Percentiles rank a stretch among this genome's conserved stretches.
These are phyloP conservation scores for Wallacemonas collosoma DNA, from an alignment of 208 protist genomes.

Conservation along the genomic window DNA sequence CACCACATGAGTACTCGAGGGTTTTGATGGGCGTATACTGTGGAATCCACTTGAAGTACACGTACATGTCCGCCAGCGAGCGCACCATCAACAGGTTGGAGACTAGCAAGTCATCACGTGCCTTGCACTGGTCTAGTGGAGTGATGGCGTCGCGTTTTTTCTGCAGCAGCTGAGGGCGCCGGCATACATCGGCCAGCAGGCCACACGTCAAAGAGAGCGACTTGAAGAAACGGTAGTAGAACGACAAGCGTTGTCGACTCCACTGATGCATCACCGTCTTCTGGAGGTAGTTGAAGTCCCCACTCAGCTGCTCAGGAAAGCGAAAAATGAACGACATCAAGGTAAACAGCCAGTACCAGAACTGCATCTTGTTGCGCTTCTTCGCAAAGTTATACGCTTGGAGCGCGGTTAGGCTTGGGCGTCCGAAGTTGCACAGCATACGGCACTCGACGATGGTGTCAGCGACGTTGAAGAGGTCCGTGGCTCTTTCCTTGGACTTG, in stretches of 20 bases:
- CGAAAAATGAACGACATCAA: constrained; percentile 64
- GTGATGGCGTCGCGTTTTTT: constrained; percentile 14
- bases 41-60: constrained; percentile 92
- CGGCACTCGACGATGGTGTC: constrained; percentile 83
- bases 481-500: constrained; percentile 19
- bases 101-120: constrained; percentile 36
- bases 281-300: constrained; percentile 85
- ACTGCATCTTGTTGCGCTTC: constrained; percentile 25
- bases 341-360: constrained; percentile 57
- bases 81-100: constrained; percentile 66
- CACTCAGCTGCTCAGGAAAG: constrained; percentile 79
- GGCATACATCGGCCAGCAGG: constrained; percentile 53
- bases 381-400: constrained; percentile 39
- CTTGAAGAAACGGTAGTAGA: constrained; percentile 90
- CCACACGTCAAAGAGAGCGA: constrained; percentile 80
- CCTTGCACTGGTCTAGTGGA: constrained; percentile 25
- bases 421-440: constrained; percentile 88
- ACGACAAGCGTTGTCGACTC: constrained; percentile 65
- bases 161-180: constrained; percentile 5
- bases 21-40: constrained; percentile 74
- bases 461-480: constrained; percentile 39
- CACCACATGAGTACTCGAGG: constrained; percentile 67
- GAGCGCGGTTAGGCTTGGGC: constrained; percentile 49
- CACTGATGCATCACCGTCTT: constrained; percentile 78
- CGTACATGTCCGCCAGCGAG: constrained; percentile 84